These are phyloP conservation scores for Boletus vinaceobasis DNA, from an alignment of 768 basidiomycete genomes.

Conservation along the genomic window DNA sequence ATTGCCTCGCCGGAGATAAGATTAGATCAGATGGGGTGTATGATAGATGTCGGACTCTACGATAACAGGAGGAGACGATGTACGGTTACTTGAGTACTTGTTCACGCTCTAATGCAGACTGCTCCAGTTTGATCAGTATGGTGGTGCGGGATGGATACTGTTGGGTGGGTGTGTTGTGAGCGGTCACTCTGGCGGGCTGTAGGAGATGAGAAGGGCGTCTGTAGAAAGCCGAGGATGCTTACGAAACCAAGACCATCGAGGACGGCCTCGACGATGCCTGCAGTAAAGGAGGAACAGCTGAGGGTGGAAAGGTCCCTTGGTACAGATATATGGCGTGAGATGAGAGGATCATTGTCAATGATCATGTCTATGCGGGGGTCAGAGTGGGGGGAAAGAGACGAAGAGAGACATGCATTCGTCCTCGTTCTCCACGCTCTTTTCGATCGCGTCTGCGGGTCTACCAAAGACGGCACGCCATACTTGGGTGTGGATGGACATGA, in stretches of 20 bases:
- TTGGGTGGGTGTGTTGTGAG: conserved; percentile 85
- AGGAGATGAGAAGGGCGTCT: conserved; percentile 9
- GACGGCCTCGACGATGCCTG: conserved; percentile 96
- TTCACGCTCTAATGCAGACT: conserved; percentile 90
- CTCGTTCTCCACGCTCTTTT: conserved; percentile 93
- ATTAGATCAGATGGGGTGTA: conserved; percentile 11
- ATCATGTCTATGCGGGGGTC: conserved; percentile 76
- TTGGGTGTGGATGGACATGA: conserved; percentile 93
- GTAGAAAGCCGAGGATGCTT: conserved; percentile 33
- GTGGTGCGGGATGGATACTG: conserved; percentile 83
- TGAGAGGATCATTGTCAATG: conserved; percentile 90
- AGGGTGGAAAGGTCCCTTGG: conserved; percentile 92
- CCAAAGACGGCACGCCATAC: conserved; percentile 95
- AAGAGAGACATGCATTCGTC: conserved; percentile 75
- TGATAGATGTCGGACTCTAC: not conserved
- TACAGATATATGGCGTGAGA: conserved; percentile 90
- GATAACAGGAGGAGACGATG: conserved; percentile 2
- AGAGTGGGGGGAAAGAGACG: not conserved
- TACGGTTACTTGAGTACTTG: conserved; percentile 67
- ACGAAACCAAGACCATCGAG: conserved; percentile 93
- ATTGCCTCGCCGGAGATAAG: conserved; percentile 7
- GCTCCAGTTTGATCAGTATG: conserved; percentile 96
- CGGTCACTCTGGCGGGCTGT: conserved; percentile 95
- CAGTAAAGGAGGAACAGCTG: conserved; percentile 96
- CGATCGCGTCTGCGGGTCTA: conserved; percentile 89